Conservation (phyloP, 495 filamentous ascomycete genomes). For the Aspergillus hancockii region DNA sequence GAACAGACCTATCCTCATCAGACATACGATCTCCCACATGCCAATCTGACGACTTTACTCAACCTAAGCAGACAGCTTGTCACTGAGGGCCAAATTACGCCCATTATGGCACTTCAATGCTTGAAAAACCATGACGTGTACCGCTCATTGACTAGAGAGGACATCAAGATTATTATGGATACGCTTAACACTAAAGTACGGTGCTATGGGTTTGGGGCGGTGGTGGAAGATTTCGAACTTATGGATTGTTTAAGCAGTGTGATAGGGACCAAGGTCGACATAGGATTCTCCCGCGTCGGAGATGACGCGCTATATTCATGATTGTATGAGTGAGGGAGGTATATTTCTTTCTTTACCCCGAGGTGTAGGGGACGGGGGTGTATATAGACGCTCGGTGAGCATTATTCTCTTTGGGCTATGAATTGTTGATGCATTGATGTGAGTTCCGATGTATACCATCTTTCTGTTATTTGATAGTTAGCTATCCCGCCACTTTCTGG, state of each 20-base stretch:
- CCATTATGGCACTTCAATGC: slow-evolving; percentile 90
- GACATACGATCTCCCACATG: slow-evolving; percentile 59
- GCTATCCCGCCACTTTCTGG: not conserved
- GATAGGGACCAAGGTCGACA: slow-evolving; percentile 63
- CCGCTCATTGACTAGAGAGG: slow-evolving; percentile 59
- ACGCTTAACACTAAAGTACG: slow-evolving; percentile 78
- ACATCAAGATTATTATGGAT: slow-evolving; percentile 72
- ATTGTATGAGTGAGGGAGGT: slow-evolving; percentile 6
- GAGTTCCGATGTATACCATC: not conserved
- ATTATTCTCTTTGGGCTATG: slow-evolving; percentile 8
- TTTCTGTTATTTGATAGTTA: not conserved
- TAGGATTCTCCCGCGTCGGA: slow-evolving; percentile 28
- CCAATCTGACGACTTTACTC: slow-evolving; percentile 75
- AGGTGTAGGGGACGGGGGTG: slow-evolving; percentile 2
- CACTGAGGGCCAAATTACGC: slow-evolving; percentile 93
- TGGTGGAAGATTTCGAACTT: slow-evolving; percentile 84
- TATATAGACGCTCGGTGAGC: slow-evolving; percentile 21
- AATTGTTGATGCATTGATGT: not conserved
- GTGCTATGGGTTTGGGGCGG: slow-evolving; percentile 83
- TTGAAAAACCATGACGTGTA: slow-evolving; percentile 73
- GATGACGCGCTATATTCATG: slow-evolving; percentile 45
- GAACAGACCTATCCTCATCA: slow-evolving; percentile 45
- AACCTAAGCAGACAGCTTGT: slow-evolving; percentile 82
- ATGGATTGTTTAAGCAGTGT: slow-evolving; percentile 78
- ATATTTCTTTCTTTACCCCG: slow-evolving; percentile 2